Evolutionary conservation across 2,329 filamentous ascomycete species (phyloP), one percentile per base, ranked within the genome.

Genomic region (Fusarium avenaceum): DNA sequence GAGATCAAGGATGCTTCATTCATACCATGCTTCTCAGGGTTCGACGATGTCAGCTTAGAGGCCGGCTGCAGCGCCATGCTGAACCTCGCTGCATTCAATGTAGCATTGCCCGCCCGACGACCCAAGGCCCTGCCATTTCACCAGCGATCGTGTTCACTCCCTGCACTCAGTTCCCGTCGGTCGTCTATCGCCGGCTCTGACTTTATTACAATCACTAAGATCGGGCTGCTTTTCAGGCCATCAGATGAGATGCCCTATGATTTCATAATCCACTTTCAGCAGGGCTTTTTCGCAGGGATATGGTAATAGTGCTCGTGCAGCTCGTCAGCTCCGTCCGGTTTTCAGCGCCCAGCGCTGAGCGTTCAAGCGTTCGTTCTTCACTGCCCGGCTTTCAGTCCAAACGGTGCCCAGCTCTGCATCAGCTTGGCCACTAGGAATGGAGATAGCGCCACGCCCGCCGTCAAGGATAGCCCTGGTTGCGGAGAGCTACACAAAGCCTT

Each of bases 211-310:
- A 30, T 58, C 32, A 46, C 22, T 54, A 65, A 73, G 70, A 74
- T 74, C 69, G 70, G 70, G 57, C 44, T 67, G 57, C 47, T 48
- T 53, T 69, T 63, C 62, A 59, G 68, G 65, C 49, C 59, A 73
- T 72, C 62, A 38, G 17, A 38, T 38, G 59, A 51, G 62, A 73
- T 65, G 70, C 72, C 63, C 58, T 72, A 74, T 74, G 72, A 73
- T 74, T 74, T 74, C 70, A 74, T 74, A 61, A 59, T 64, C 72
- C 72, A 72, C 72, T 44, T 48, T 30, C 39, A 59, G 55, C 72
- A 74, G 72, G 72, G 69, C 70, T 69, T 30, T 45, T 30, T 38
- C 53, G 43, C 72, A 73, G 63, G 72, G 72, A 51, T 73, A 24
- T 70, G 72, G 51, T 73, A 20, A 22, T 57, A 14, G 40, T 49